Base-by-base conservation (phyloP, 1,284 basidiomycete genomes). In the Inonotus obliquus region DNA sequence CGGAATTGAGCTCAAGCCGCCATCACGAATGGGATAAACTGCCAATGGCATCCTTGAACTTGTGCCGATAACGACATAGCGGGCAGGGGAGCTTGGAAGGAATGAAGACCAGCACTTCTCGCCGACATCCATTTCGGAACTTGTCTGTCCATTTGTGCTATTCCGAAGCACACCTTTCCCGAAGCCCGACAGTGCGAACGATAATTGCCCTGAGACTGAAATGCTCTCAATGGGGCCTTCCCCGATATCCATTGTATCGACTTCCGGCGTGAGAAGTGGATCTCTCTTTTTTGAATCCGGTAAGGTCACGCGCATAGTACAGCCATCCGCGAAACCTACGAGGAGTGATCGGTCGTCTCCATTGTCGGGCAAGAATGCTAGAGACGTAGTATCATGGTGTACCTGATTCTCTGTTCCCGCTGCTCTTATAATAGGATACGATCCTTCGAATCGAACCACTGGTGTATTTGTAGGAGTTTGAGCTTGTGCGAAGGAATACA, bases 1-100 rank as follows among this genome's bases (percentile, higher is more conserved):
- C 1, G 89, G 84, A 1, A 65, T 69, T 19, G 71, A 57, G 6
- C 79, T 77, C 27, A 87, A 66, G 0, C 73, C 73, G 23, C 78
- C 77, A 44, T 81, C 73, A 5, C 74, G 68, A 56, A 91, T 74
- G 39, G 78, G 64, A 69, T 89, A 76, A n/a, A 89, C 72, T 35
- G 74, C 74, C 37, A 91, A 76, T 4, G 89, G 87, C 0, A 76
- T 77, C 1, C 72, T 67, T 17, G 85, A 86, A 1, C 86, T 81
- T 11, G 81, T 80, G 3, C 89, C 89, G 62, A 91, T 84, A 7
- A 81, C 83, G 14, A 84, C 85, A 63, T 82, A 90, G n/a, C 84
- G 78, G 0, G 76, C 72, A 2, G 81, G 77, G 9, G 81, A 74
- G 21, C 77, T 72, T 60, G 76, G 83, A 58, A 91, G 77, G 65